Conservation (phyloP, 306 rosid genomes). For the Pyrus pyrifolia region DNA sequence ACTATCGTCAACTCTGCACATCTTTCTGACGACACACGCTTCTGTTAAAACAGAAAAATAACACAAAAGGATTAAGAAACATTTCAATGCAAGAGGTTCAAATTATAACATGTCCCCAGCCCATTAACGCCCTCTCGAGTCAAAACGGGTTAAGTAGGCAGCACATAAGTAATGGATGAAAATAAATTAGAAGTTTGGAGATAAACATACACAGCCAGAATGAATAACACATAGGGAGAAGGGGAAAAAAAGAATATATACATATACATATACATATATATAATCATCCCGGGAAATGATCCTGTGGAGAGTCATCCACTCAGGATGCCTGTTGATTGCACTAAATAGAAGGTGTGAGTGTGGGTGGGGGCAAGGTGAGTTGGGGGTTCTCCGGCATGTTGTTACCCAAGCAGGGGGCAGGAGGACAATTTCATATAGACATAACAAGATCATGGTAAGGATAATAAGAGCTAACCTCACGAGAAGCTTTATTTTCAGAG, state of each 20-base stretch:
- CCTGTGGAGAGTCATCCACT: too few species aligned
- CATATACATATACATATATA: too few species aligned
- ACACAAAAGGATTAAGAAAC: constrained; percentile 1
- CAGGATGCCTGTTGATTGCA: too few species aligned
- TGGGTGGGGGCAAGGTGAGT: too few species aligned
- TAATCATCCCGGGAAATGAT: too few species aligned
- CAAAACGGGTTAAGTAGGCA: constrained; percentile 3
- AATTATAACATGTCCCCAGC: constrained; percentile 2
- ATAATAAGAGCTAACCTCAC: constrained; percentile 47
- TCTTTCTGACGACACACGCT: constrained; percentile 72
- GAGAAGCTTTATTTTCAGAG: constrained; percentile 28
- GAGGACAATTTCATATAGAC: too few species aligned
- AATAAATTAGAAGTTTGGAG: background rate
- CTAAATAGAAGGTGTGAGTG: too few species aligned
- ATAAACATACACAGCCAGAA: too few species aligned
- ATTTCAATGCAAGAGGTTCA: constrained; percentile 1
- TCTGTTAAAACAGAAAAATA: constrained; percentile 37
- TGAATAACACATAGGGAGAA: too few species aligned
- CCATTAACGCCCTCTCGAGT: background rate
- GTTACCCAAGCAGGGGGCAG: too few species aligned
- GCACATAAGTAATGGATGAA: background rate
- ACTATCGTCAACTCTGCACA: constrained; percentile 87
- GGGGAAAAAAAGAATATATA: too few species aligned
- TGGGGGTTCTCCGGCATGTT: too few species aligned
- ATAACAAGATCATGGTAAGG: constrained; percentile 4